These are phyloP conservation scores for Lyophyllum decastes DNA, from an alignment of 768 basidiomycete genomes.

Conservation along the genomic window DNA sequence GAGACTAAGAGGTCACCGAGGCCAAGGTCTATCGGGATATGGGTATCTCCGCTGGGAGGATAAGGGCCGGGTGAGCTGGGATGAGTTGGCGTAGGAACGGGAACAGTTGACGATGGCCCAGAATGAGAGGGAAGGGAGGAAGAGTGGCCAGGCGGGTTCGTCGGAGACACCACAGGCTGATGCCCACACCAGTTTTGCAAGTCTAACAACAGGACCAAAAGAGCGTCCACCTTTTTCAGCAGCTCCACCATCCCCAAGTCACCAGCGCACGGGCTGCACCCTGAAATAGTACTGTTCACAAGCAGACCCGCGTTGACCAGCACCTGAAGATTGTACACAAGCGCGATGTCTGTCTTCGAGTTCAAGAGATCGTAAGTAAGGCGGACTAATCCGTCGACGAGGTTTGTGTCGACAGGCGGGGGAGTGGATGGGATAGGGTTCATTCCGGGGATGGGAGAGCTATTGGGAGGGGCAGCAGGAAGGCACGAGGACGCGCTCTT, in stretches of 20 bases:
- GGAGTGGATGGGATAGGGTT: background rate
- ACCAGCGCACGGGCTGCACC: slow-evolving; percentile 9
- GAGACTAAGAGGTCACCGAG: slow-evolving; percentile 9
- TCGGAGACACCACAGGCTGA: slow-evolving; percentile 5
- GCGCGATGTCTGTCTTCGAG: slow-evolving; percentile 3
- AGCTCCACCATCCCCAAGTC: slow-evolving; percentile 9
- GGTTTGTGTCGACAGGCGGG: slow-evolving; percentile 5
- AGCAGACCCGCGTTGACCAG: slow-evolving; percentile 1
- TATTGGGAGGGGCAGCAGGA: background rate
- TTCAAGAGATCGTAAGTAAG: slow-evolving; percentile 13
- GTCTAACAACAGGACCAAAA: slow-evolving; percentile 4
- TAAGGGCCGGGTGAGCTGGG: background rate
- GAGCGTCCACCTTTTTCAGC: slow-evolving; percentile 6
- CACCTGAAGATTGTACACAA: slow-evolving; percentile 11
- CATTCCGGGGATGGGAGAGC: background rate
- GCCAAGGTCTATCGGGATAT: slow-evolving; percentile 11
- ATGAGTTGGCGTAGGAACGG: background rate
- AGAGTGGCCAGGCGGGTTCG: background rate
- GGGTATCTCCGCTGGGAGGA: background rate
- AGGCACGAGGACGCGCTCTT: slow-evolving; percentile 4
- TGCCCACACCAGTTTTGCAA: slow-evolving; percentile 14
- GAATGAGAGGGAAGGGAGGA: background rate
- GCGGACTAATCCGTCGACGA: slow-evolving; percentile 14
- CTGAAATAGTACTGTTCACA: slow-evolving; percentile 6
- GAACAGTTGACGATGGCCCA: background rate